Base-by-base conservation (phyloP, 2,329 filamentous ascomycete species). In the Aschersonia sp. region DNA sequence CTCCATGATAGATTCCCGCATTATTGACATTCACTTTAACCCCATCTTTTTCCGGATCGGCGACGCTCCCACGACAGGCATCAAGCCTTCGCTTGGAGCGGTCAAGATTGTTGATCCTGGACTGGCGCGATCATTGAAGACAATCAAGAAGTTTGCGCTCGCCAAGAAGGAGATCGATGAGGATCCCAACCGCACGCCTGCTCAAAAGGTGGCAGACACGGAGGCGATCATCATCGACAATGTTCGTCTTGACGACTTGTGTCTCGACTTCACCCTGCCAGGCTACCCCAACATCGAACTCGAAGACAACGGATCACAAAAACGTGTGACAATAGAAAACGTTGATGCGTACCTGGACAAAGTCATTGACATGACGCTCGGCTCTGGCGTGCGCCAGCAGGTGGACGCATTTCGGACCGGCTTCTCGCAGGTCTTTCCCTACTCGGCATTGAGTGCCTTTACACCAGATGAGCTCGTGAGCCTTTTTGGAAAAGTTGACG, bases 21-120 rank as follows among this genome's bases (percentile, higher is more conserved):
- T 98, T 61, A 95, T 98, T 55, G 92, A 98, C 58, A 81, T 98
- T 54, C 92, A 90, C 48, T 92, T 98, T 67, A 98, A 95, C 60
- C 86, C 92, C 2, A 94, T 88, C 5, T 95, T 98, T 70, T 98
- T 98, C 80, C 86, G 90, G 49, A 85, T 95, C 53, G 87, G 86
- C 12, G 85, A 94, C 56, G 74, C 79, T 2, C 63, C 66, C 1
- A 67, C 78, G 1, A 64, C 67, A 5, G 72, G 72, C 0, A 81
- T 95, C 4, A 81, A 81, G 29, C 88, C 89, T 10, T 95, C 89
- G 0, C 73, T 98, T 6, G 88, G 87, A 5, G 86, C 92, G 1
- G 81, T 98, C 44, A 94, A 89, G 62, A 79, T 84, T 5, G 88
- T 98, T 5, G 92, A 98, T 57, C 77, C 86, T 31, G 83, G 85